These are phyloP conservation scores for Irpex rosettiformis DNA, from an alignment of 1,284 basidiomycete genomes.

Conservation along the genomic window DNA sequence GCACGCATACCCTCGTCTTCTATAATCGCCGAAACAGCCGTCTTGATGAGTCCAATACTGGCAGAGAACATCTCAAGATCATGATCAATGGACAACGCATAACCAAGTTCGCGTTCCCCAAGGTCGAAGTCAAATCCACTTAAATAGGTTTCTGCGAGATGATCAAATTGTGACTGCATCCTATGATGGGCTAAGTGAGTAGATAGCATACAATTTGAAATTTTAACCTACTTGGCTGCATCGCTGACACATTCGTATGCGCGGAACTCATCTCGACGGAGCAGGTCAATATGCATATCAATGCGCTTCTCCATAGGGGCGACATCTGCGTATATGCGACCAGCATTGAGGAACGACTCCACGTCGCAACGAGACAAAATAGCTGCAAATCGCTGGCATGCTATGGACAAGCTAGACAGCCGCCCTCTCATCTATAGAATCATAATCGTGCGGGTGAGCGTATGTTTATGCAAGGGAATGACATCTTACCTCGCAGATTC, in stretches of 20 bases:
- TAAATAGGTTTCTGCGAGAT: conserved; percentile 85
- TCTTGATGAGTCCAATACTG: conserved; percentile 84
- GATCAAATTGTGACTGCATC: conserved; percentile 88
- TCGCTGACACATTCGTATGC: conserved; percentile 92
- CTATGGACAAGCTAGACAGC: conserved; percentile 71
- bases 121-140: conserved; percentile 78
- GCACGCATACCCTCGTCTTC: conserved; percentile 69
- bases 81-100: conserved; percentile 76
- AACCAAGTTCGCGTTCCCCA: conserved; percentile 85
- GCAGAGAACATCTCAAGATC: conserved; percentile 92
- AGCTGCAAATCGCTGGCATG: conserved; percentile 86
- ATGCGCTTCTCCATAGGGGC: conserved; percentile 87
- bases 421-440: conserved; percentile 72
- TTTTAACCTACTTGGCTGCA: conserved; percentile 68
- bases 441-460: background rate
- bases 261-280: conserved; percentile 86
- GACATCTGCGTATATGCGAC: conserved; percentile 82
- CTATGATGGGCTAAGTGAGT: conserved; percentile 34
- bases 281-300: conserved; percentile 84
- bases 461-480: background rate
- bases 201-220: background rate
- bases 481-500: conserved; percentile 76
- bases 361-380: conserved; percentile 77
- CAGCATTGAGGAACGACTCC: conserved; percentile 81
- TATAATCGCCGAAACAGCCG: conserved; percentile 68